Conservation (phyloP, 805 yeast species). For the Wickerhamiella galacta region DNA sequence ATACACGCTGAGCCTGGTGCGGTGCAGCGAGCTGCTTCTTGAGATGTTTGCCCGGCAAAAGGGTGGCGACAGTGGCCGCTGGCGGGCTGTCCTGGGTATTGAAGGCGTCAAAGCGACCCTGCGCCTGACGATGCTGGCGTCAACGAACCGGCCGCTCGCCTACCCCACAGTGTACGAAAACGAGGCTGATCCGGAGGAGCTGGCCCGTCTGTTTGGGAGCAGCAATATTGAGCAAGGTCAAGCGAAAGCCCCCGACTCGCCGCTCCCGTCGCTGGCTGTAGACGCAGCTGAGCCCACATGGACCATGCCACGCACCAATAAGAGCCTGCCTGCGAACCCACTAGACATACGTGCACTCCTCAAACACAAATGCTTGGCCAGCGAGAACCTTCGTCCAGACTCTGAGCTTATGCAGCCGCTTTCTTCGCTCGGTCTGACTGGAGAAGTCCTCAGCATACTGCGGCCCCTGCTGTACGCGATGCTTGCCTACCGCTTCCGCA, state of each 20-base stretch:
- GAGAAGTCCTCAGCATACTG: conserved; percentile 23
- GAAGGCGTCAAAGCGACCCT: conserved; percentile 20
- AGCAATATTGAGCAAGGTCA: too few relatives aligned
- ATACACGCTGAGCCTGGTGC: conserved; percentile 17
- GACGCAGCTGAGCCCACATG: conserved; percentile 2
- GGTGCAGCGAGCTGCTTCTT: conserved; percentile 22
- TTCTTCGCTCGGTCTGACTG: conserved; percentile 11
- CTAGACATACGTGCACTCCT: conserved; percentile 14
- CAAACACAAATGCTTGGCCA: conserved; percentile 14
- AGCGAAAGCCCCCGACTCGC: background rate
- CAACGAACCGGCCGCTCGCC: conserved; percentile 19
- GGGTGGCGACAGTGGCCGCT: conserved; percentile 17
- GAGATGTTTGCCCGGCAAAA: conserved; percentile 22
- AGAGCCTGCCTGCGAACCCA: conserved; percentile 10
- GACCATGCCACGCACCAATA: conserved; percentile 16
- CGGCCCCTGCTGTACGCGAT: conserved; percentile 26
- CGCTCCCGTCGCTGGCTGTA: background rate
- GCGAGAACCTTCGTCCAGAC: conserved; percentile 22
- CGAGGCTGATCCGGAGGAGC: conserved; percentile 21
- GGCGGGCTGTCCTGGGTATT: conserved; percentile 18
- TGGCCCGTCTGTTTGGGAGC: conserved; percentile 5
- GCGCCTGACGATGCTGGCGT: conserved; percentile 18
- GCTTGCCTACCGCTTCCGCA: conserved; percentile 16
- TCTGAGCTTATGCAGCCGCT: conserved; percentile 19
- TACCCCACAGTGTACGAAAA: conserved; percentile 21